These are phyloP conservation scores for Malus domestica DNA, from an alignment of 306 rosid species.

Conservation along the genomic window DNA sequence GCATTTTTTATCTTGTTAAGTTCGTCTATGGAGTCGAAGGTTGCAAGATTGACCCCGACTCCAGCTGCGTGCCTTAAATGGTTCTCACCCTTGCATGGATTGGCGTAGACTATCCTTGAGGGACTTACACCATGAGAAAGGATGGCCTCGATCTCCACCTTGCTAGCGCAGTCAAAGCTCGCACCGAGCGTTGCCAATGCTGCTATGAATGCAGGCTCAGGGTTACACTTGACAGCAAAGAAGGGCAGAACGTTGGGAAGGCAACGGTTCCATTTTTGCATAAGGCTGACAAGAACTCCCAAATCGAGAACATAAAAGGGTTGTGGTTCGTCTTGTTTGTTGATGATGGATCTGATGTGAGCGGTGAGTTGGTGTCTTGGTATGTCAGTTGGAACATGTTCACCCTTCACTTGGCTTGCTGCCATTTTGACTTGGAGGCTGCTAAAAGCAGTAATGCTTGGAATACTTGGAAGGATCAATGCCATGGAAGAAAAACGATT, in stretches of 20 bases:
- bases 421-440: background rate
- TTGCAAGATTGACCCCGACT: background rate
- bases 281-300: background rate
- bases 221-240: constrained; percentile 14
- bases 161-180: constrained; percentile 9
- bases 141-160: constrained; percentile 8
- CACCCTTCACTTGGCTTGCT: background rate
- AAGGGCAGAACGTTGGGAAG: background rate
- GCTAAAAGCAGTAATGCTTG: background rate
- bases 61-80: constrained; percentile 13
- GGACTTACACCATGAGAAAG: background rate
- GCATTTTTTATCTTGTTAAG: background rate
- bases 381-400: background rate
- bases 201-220: background rate
- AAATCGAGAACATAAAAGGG: constrained; percentile 9
- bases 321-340: background rate
- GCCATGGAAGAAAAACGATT: background rate
- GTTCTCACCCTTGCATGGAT: constrained; percentile 11
- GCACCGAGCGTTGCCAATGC: constrained; percentile 12
- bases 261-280: background rate
- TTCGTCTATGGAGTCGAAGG: constrained; percentile 11
- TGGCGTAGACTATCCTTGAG: constrained; percentile 6
- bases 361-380: background rate
- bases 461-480: background rate
- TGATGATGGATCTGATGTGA: constrained; percentile 10